These are phyloP conservation scores for Hura crepitans DNA, from an alignment of 441 rosid species.

Conservation along the genomic window DNA sequence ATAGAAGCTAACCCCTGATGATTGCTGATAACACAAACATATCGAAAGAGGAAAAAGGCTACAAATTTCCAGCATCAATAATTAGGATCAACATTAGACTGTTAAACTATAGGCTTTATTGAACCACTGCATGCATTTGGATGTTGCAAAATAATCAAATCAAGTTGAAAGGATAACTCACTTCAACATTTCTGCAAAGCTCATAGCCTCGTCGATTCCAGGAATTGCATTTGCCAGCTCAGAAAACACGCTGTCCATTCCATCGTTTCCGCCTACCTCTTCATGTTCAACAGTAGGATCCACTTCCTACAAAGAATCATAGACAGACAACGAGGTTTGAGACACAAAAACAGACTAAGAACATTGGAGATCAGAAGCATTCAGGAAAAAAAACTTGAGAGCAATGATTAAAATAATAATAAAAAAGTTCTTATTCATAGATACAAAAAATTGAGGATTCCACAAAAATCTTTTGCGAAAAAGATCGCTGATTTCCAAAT, in stretches of 20 bases:
- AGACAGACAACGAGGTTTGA: constrained; percentile 14
- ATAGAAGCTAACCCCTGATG: background rate
- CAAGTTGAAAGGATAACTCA: constrained; percentile 35
- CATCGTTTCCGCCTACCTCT: constrained; percentile 58
- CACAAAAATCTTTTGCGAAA: background rate
- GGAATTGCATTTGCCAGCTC: constrained; percentile 96
- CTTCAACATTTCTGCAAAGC: constrained; percentile 98
- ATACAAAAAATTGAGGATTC: constrained; percentile 2
- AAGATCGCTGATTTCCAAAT: background rate
- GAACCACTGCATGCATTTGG: background rate
- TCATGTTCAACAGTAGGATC: constrained; percentile 95
- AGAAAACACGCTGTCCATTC: constrained; percentile 84
- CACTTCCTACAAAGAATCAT: constrained; percentile 61
- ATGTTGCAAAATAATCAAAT: constrained; percentile 18
- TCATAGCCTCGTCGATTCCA: constrained; percentile 98
- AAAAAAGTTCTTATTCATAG: background rate
- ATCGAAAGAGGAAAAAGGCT: background rate
- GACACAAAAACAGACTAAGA: constrained; percentile 11
- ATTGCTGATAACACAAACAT: background rate
- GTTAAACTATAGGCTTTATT: constrained; percentile 1
- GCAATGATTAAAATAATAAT: background rate
- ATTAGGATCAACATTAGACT: background rate
- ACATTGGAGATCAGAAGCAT: background rate
- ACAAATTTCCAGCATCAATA: background rate
- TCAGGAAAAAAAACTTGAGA: background rate